Evolutionary conservation across 2,329 filamentous ascomycete genomes (phyloP), one percentile per base, ranked within the genome.

Genomic region (Fusarium compactum): DNA sequence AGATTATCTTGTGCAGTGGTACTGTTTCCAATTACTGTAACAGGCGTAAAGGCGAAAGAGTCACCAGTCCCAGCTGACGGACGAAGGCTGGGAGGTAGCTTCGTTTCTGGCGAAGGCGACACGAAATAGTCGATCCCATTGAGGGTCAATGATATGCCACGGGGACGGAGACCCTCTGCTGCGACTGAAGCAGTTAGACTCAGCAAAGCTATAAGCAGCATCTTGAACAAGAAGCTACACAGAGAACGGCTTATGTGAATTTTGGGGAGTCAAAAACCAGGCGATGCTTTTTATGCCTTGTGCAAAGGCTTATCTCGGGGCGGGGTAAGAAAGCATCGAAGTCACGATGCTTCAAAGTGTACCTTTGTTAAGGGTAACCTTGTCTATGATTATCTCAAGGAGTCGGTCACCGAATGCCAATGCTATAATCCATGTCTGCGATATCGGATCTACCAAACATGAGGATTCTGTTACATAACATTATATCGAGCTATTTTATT

Each of bases 401-500:
- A n/a, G 34, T 38, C 34, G 18, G 18, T 38, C 34, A 38, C 8
- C 25, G 25, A 10, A 38, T n/a, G 34, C 34, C 18, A 38, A 7
- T 12, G 11, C 5, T n/a, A 38, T 2, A n/a, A 38, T 38, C 34
- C 34, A 12, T 38, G 18, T n/a, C 18, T 38, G 34, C 34, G 34
- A 38, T n/a, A 38, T 38, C 34, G 34, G 34, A n/a, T 18, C 34
- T 6, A 38, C 34, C 9, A 12, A 12, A 38, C 6, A 38, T 9
- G 6, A 1, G 1, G 18, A n/a, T 38, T 38, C 34, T 38, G 34
- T 38, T 38, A 38, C 34, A 38, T 38, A 38, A 38, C 3, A 4
- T 7, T 7, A 11, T 4, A 38, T 38, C 6, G 3, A n/a, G 18
- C 18, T 2, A 38, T 12, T 7, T 10, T n/a, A 38, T 11, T 0